phyloP scores from a whole-genome alignment of 805 yeast species.

The Candida gorgasii region DNA sequence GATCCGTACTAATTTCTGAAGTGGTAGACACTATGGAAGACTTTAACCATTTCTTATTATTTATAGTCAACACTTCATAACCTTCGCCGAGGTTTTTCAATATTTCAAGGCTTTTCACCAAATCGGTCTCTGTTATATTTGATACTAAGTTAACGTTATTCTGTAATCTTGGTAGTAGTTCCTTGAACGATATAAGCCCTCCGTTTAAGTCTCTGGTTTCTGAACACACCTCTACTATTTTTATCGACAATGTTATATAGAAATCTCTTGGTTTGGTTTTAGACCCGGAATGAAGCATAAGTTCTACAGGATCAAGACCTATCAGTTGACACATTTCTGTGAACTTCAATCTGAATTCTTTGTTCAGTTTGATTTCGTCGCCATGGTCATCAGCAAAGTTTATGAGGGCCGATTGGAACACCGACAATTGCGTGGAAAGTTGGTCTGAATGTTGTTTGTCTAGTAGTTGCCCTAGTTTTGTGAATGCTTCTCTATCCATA shows the following conservation, averaged over 20 bases:
- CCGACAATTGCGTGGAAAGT: conserved; percentile 67
- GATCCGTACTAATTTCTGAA: conserved; percentile 51
- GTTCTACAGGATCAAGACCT: conserved; percentile 78
- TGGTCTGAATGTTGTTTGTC: conserved; percentile 57
- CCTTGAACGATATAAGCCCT: conserved; percentile 67
- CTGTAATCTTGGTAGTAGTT: conserved; percentile 27
- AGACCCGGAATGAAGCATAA: conserved; percentile 29
- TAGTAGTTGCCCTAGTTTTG: conserved; percentile 51
- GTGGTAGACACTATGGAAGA: conserved; percentile 30
- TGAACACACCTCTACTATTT: conserved; percentile 74
- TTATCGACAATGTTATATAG: conserved; percentile 66
- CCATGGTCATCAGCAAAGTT: conserved; percentile 74
- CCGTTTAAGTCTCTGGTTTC: conserved; percentile 74
- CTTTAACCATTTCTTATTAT: conserved; percentile 53
- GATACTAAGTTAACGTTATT: conserved; percentile 30
- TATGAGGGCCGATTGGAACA: conserved; percentile 76
- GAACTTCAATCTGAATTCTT: conserved; percentile 68
- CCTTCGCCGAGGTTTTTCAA: conserved; percentile 69
- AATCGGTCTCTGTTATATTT: conserved; percentile 48
- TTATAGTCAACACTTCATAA: conserved; percentile 60
- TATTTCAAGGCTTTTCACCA: conserved; percentile 53
- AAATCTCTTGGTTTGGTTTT: conserved; percentile 46
- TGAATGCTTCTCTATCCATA: conserved; percentile 35
- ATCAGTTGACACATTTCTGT: conserved; percentile 73
- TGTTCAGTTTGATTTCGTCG: conserved; percentile 61